Evolutionary conservation across 2,329 filamentous ascomycete genomes (phyloP), one percentile per base, ranked within the genome.

Genomic region (Aspergillus pseudoglaucus): DNA sequence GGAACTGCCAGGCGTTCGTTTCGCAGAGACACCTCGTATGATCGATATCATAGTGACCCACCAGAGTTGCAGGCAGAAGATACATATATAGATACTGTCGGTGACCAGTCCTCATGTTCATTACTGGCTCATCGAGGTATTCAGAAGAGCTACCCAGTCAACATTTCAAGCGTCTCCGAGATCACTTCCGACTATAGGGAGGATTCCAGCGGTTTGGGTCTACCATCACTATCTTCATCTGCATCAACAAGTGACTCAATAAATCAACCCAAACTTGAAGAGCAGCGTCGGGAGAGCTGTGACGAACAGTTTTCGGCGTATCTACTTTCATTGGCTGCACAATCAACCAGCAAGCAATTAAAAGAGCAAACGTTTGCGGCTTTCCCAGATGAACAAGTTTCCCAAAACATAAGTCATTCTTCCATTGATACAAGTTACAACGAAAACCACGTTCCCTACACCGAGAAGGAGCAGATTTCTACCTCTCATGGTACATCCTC

Each of bases 241-340:
- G 49, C 49, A 22, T 45, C 59, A n/a, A 58, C 59, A 10, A 46
- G 54, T 41, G 52, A 67, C 54, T 64, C 66, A 45, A 60, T 67
- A 45, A 73, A 73, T 57, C 50, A 40, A 15, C 35, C 37, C 50
- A 63, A 53, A 50, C 54, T 51, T 25, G 59, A 45, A 44, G 53
- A 49, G 17, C 48, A 49, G 33, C 55, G 45, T 22, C 55, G 74
- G 57, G 77, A 75, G 75, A 90, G 77, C 48, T 85, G 87, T 53
- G 87, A 93, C 61, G 87, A 88, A 53, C 79, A 81, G 53, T 85
- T 87, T 57, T 82, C 85, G 45, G 82, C 84, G 33, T 90, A 90
- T 65, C 71, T 95, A 47, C 78, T 95, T 49, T 83, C 87, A 48
- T 74, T 95, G 48, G 88, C 90, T 39, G 87, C 87, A 44, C 85